These are phyloP conservation scores for Ochromonas danica DNA, from an alignment of 108 stramenopile species.

Conservation along the genomic window DNA sequence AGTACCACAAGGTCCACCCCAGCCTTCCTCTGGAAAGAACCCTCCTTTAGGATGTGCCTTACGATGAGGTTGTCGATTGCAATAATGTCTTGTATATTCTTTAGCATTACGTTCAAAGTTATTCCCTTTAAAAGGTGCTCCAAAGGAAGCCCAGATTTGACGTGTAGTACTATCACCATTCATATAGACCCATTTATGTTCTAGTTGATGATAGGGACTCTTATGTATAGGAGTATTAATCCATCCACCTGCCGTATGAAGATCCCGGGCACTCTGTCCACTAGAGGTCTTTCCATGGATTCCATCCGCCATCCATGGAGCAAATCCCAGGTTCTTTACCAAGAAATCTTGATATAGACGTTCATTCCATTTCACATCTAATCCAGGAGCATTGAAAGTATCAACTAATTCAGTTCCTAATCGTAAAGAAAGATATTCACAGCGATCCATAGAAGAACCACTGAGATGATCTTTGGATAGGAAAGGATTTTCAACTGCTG, in stretches of 20 bases:
- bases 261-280: neutral
- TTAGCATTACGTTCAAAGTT: conserved; percentile 30
- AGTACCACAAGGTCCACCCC: conserved; percentile 18
- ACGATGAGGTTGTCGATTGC: neutral
- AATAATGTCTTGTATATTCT: conserved; percentile 2
- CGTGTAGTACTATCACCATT: conserved; percentile 19
- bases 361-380: neutral
- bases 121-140: conserved; percentile 17
- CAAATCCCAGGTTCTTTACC: conserved; percentile 20
- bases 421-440: no score
- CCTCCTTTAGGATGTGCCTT: neutral
- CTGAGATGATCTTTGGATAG: no score
- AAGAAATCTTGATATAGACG: conserved; percentile 1
- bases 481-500: no score
- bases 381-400: conserved; percentile 6
- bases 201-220: neutral
- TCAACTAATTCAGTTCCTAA: no score
- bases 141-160: conserved; percentile 28
- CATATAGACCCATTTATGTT: conserved; percentile 23
- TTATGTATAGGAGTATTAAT: neutral
- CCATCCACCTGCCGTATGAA: neutral
- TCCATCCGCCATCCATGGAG: conserved; percentile 19
- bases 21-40: neutral
- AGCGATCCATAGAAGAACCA: no score
- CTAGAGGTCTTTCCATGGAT: neutral